phyloP scores from a whole-genome alignment of 306 rosid genomes.

The Pyrus communis region DNA sequence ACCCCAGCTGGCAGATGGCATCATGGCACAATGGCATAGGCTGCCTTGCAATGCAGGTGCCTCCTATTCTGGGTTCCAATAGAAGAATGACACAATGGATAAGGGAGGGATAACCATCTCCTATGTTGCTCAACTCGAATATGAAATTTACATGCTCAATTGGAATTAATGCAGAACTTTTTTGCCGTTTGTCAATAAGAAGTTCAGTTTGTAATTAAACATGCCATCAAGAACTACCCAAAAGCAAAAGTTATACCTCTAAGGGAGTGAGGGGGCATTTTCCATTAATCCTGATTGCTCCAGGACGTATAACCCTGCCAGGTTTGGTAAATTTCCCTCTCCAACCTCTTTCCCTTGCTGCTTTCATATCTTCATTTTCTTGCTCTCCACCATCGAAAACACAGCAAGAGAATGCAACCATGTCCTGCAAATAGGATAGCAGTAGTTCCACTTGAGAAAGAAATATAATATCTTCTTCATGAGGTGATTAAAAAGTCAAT shows the following conservation, averaged over 20 bases:
- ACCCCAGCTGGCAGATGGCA: neutral
- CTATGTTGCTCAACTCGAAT: neutral
- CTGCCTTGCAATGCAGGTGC: neutral
- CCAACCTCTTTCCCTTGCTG: slow-evolving; percentile 99
- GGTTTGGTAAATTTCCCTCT: slow-evolving; percentile 94
- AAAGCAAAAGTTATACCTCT: slow-evolving; percentile 51
- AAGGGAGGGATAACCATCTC: neutral
- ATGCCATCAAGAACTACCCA: neutral
- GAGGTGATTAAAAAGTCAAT: slow-evolving; percentile 2
- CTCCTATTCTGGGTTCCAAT: neutral
- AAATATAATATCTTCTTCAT: slow-evolving; percentile 1
- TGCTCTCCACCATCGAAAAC: slow-evolving; percentile 79
- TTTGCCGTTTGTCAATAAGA: neutral
- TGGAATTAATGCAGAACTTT: neutral
- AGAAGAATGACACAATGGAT: neutral
- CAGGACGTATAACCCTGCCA: slow-evolving; percentile 94
- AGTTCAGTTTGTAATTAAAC: neutral
- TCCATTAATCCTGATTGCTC: slow-evolving; percentile 87
- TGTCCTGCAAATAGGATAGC: slow-evolving; percentile 54
- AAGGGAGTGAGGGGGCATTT: slow-evolving; percentile 98
- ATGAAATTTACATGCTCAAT: neutral
- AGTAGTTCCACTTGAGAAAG: slow-evolving; percentile 10
- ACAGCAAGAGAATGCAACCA: slow-evolving; percentile 99
- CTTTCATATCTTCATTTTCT: slow-evolving; percentile 76
- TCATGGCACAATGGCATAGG: neutral